Evolutionary conservation across 495 filamentous ascomycete species (phyloP), one percentile per base, ranked within the genome.

Genomic region (Daldinia caldariorum): DNA sequence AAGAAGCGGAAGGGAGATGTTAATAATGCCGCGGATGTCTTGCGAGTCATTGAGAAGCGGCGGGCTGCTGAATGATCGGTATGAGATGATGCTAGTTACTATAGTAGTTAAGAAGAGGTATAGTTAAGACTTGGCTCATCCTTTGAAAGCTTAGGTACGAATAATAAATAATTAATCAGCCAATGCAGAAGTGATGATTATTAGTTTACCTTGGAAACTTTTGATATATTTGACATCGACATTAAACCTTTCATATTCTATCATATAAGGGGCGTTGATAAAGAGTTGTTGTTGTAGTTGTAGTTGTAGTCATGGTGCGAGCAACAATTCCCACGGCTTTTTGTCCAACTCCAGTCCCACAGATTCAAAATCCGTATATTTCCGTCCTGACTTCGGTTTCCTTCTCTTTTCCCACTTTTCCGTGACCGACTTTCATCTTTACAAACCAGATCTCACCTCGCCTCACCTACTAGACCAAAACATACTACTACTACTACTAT

Each of bases 1-100:
- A 95, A 94, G 86, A 96, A 95, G 86, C 87, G 84, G 74, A 96
- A 94, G 78, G 93, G 92, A 0, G 91, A 97, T 80, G 90, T 82
- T 66, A 89, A 97, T 76, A 94, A 83, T 80, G 92, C 86, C 47
- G 83, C 85, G 14, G 94, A 97, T 85, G 90, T 97, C 51, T 79
- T 97, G 83, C 83, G 85, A 53, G 92, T 94, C 10, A 83, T 97
- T 41, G 91, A 96, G 80, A 84, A 88, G 66, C 84, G 91, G 61
- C 58, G 63, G 63, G 73, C 67, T 26, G 65, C 59, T 16, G 55
- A 70, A 51, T 77, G 35, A 62, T 47, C 39, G 45, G 41, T 3
- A 1, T 20, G 16, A 9, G 41, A 8, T 22, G 3, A 47, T 47
- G 43, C 43, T 22, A 22, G 3, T 20, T 47, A 16, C 43, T 22